Evolutionary conservation across 208 protist species (phyloP), one percentile per base, ranked within the genome.

Genomic region (Crithidia bombi): DNA sequence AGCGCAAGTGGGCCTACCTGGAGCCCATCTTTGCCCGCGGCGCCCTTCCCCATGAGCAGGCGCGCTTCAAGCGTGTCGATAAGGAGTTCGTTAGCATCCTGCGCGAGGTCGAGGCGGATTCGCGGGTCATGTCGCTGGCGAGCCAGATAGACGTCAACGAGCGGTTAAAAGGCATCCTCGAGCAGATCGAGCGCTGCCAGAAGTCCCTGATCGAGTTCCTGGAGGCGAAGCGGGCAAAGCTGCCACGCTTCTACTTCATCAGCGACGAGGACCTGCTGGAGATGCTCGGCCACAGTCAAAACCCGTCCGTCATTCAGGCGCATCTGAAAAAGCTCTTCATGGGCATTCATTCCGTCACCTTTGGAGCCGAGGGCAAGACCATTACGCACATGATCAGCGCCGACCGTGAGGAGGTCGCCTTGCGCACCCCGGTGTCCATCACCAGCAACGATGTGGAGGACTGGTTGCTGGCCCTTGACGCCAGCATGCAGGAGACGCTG

Each of bases 241-340:
- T 97, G 64, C 94, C 95, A 10, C 91, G 98, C 52, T 99, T 99
- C 74, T 99, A 99, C 78, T 99, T 99, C 78, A 98, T 99, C 75
- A 98, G 97, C 75, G 98, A 99, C 80, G 97, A 99, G 67, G 98
- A 99, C 69, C 81, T 99, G 73, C 89, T 99, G 7, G 97, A 99
- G 83, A 99, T 99, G 84, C 85, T 98, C 33, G 95, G 95, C 21
- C 94, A 98, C 70, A 98, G 96, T 71, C 85, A 95, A 66, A 92
- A 91, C 78, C 93, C 93, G 0, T 85, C 83, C 32, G 88, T 96
- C 33, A 95, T 98, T 51, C 93, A 98, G 72, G 69, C 83, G 4
- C 95, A 98, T 61, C 78, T 98, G 14, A 97, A 95, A 72, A 98
- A 98, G 74, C 89, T 96, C 36, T 98, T 98, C 75, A 96, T 97